Conservation (phyloP, 2,329 filamentous ascomycete species). For the Cladosporium velox region DNA sequence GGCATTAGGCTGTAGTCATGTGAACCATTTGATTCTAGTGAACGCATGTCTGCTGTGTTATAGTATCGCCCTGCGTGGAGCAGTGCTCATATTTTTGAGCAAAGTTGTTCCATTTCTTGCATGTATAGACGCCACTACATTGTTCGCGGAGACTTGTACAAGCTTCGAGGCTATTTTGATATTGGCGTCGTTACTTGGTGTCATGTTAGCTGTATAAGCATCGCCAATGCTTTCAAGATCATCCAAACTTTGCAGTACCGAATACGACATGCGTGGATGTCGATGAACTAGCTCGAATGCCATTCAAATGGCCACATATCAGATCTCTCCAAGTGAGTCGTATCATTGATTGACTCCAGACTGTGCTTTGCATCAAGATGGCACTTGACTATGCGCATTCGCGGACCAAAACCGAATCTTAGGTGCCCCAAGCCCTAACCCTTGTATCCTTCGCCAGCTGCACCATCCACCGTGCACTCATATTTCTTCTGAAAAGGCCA, state of each 20-base stretch:
- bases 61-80: neutral
- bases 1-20: neutral
- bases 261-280: neutral
- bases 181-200: neutral
- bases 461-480: neutral
- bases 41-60: neutral
- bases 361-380: neutral
- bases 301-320: neutral
- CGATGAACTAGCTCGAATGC: neutral
- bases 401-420: neutral
- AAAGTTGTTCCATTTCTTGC: neutral
- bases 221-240: neutral
- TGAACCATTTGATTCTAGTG: neutral
- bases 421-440: neutral
- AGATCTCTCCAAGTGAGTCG: neutral
- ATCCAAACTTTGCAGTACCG: neutral
- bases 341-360: neutral
- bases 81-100: neutral
- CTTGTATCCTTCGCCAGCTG: neutral
- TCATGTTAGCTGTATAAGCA: neutral
- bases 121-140: neutral
- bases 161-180: neutral
- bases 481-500: neutral
- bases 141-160: no score
- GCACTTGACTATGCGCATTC: neutral